These are phyloP conservation scores for Daedalea quercina DNA, from an alignment of 768 basidiomycete genomes.

Conservation along the genomic window DNA sequence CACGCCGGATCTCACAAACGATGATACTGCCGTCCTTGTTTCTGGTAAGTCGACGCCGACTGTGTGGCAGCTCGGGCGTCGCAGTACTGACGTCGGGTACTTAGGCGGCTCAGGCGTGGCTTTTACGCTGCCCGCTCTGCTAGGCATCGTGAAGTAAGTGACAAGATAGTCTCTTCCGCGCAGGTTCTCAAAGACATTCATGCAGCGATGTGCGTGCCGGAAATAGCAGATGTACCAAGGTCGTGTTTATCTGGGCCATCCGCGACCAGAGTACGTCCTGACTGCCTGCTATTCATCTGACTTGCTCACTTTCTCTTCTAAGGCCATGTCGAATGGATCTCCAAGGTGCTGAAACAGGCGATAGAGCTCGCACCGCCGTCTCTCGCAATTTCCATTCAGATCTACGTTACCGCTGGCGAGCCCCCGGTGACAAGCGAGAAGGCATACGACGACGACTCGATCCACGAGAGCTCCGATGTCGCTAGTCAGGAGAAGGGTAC, in stretches of 20 bases:
- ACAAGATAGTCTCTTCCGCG: not conserved
- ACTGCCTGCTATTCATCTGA: not conserved
- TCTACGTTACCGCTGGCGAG: constrained; percentile 32
- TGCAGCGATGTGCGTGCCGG: constrained; percentile 23
- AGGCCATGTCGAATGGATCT: constrained; percentile 42
- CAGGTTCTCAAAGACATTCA: not conserved
- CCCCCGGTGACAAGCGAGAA: constrained; percentile 6
- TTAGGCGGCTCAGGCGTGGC: constrained; percentile 46
- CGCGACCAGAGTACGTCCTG: constrained; percentile 28
- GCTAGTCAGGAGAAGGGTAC: constrained; percentile 10
- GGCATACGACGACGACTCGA: constrained; percentile 12
- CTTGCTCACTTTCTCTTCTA: not conserved
- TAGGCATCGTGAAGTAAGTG: constrained; percentile 34
- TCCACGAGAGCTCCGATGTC: constrained; percentile 4
- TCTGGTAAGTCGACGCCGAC: constrained; percentile 33
- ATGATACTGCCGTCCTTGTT: constrained; percentile 41
- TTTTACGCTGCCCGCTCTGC: constrained; percentile 38
- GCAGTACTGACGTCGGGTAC: not conserved
- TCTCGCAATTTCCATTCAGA: constrained; percentile 30
- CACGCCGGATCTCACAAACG: constrained; percentile 33
- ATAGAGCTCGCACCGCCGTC: constrained; percentile 23
- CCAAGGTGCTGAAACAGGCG: constrained; percentile 28
- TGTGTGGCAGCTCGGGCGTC: not conserved
- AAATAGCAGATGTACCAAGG: constrained; percentile 21
- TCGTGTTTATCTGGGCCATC: constrained; percentile 38